Evolutionary conservation across 495 filamentous ascomycete species (phyloP), one percentile per base, ranked within the genome.

Genomic region (Tuber borchii): DNA sequence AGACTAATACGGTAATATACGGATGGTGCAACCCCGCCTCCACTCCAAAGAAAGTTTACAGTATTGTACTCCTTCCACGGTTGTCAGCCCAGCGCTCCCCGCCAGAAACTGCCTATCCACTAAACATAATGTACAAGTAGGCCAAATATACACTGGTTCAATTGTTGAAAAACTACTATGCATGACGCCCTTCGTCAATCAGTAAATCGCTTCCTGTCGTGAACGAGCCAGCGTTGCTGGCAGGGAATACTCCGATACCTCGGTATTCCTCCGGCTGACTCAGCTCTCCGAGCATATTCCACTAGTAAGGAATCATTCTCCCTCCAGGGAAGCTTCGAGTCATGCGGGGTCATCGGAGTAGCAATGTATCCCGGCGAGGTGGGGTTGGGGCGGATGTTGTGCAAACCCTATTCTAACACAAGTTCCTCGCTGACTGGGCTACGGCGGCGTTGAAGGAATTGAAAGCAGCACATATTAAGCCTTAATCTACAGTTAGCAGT

Each of bases 211-310:
- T 87, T 0, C 91, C 93, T 22, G 91, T 94, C 92, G 97, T 96
- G 85, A 93, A 96, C 80, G 89, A 90, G 85, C 92, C 94, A 39
- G 93, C 94, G 80, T 96, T 91, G 77, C 91, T 93, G 70, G 97
- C 86, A 81, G 97, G 85, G 85, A 97, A 97, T n/a, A 93, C 89
- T 0, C 90, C 91, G 68, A 90, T 92, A 70, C 93, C 89, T 44
- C 90, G 86, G 78, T 90, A 93, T 81, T 94, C 91, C 81, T 88
- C 88, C 0, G 90, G 88, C 74, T 81, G 83, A 43, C 88, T 90
- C 72, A 92, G 79, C 70, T 90, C 84, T 0, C 90, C 90, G 80
- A 92, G 80, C 90, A 92, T 92, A 77, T 91, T 92, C 83, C 90
- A 2, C 85, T 84, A 77, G 90, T 88, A 90, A 91, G 93, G 20